Base-by-base conservation (phyloP, 2,329 filamentous ascomycete genomes). In the Pezicula radicicola region DNA sequence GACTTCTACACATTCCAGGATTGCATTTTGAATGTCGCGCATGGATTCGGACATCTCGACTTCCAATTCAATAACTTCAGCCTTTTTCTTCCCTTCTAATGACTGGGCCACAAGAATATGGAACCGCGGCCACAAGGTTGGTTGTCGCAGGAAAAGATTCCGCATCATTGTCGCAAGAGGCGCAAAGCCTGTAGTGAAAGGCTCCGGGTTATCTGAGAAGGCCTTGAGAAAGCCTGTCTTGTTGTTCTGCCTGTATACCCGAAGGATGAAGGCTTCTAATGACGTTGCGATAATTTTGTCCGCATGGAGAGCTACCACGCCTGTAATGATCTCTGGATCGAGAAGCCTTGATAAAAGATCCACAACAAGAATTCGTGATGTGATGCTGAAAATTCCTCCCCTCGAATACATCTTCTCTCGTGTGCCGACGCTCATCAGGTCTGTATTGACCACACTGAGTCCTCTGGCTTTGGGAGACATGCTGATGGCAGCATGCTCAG, bases 1-100 rank as follows among this genome's bases (percentile, higher is more conserved):
- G 60, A 91, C 87, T 70, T 97, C 93, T 16, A 99, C 92, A 66
- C 94, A 99, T 67, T 97, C 93, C 70, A 99, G 83, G 54, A 97
- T 87, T 25, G 94, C 92, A 57, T 89, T 93, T 66, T 99, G 94
- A 39, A 99, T 97, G 40, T 91, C 85, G 54, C 81, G 83, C 94
- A 99, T 99, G 46, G 85, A 81, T 36, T 96, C 89, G 5, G 91
- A 96, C 93, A 99, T 97, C 27, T 90, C 87, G 5, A 99, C 88
- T 70, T 97, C 94, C 21, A 97, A 78, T 71, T 99, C 94, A 57
- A 99, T 96, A 43, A 99, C 94, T 70, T 99, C 94, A 4, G 94
- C 93, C 67, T 93, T 96, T 64, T 88, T 87, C 68, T 89, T 89
- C 9, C 92, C 92, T 69, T 99, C 94, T 3, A 99, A 76, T 3